Evolutionary conservation across 192 early-diverging fungal genomes (phyloP), one percentile per base, ranked within the genome.

Genomic region (Coemansia sp.): DNA sequence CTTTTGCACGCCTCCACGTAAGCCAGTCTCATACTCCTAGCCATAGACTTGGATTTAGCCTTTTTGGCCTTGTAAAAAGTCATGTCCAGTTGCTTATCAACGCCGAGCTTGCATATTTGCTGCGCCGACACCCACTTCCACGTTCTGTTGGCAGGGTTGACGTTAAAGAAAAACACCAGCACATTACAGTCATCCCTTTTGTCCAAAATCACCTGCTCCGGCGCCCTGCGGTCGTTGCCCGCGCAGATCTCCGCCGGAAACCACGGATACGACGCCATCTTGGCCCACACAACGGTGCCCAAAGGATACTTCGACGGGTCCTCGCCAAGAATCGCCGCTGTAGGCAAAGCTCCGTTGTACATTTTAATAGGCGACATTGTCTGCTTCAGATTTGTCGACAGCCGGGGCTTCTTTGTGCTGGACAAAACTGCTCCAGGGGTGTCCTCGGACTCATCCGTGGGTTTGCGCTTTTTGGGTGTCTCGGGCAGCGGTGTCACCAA

Each of bases 241-340:
- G 63, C 56, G 28, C 65, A 68, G 51, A 75, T 65, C 20, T 80
- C 75, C 11, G 77, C 81, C 0, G 85, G 85, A 39, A 83, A 83
- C 81, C 81, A 83, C 41, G 85, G 78, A 8, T 68, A 80, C 35
- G 67, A 72, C 14, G 65, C 43, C 64, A 72, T 74, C 41, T 80
- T 79, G 6, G 78, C 85, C 85, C 85, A 86, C 43, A 86, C 81
- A 4, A 61, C 43, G 3, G 68, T 77, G 17, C 85, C 76, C 1
- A 35, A 0, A 5, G 61, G 45, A n/a, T 71, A 73, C 14, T 2
- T 5, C 1, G 52, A n/a, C 51, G 67, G 39, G 17, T 61, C 51
- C 54, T 69, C 76, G 32, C 67, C 59, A 8, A 67, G 43, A 2
- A 14, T 14, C 8, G 58, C 70, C 2, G 75, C 70, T 6, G 70